Evolutionary conservation across 1,284 basidiomycete species (phyloP), one percentile per base, ranked within the genome.

Genomic region (Leccinum pallidistipes): DNA sequence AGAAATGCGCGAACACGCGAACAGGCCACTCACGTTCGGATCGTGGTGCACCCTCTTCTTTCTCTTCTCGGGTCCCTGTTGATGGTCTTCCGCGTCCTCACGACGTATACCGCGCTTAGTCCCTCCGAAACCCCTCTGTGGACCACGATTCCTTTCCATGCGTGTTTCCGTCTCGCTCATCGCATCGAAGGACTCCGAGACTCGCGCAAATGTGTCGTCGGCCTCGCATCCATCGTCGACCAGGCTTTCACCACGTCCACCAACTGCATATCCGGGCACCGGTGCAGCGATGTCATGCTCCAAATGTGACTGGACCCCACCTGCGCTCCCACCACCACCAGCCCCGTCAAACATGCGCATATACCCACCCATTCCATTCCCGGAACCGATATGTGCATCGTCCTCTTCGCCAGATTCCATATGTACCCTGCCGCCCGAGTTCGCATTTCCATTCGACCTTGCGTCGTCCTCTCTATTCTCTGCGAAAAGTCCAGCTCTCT

Each of bases 321-420:
- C 40, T 24, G 57, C 31, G 18, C 29, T 52, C 7, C 57, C 58
- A 10, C 51, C 27, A 16, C 47, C 50, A 3, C 55, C 60, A 29
- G 65, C 29, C 36, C 51, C 55, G 47, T 65, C 69, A 29, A 62
- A 57, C n/a, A 18, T 18, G 56, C 62, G 69, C 71, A 72, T 71
- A 74, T 71, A 74, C 14, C 62, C 71, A 59, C 62, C 52, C 29
- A 59, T 38, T 21, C 60, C 55, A 5, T 54, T 24, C 10, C 59
- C 63, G 24, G 40, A 24, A 40, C 51, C 29, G 8, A 38, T 16
- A 27, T 47, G 54, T 21, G 52, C 27, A 18, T 55, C 62, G 5
- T n/a, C 27, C 18, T 62, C 65, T 1, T 55, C 59, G 14, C 55
- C 64, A 12, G 60, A 29, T 32, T 36, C 56, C 57, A 60, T 57